Base-by-base conservation (phyloP, 306 rosid species). In the Rosa multiflora region DNA sequence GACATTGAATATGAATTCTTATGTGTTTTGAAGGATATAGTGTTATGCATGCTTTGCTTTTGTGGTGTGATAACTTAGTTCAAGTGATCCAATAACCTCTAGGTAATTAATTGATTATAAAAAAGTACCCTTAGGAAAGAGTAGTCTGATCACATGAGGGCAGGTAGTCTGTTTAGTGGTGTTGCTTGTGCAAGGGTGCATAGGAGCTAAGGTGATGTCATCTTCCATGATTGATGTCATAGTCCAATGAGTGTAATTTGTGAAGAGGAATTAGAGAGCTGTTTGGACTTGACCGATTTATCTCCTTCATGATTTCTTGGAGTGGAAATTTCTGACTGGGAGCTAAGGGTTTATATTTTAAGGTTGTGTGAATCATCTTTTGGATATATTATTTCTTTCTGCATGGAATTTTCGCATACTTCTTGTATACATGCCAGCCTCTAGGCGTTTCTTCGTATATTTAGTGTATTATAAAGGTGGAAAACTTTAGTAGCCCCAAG, bases 141-240 rank as follows among this genome's bases (percentile, higher is more conserved):
- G n/a, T 53, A 32, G 37, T 32, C 37, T 10, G 35, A 20, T 68
- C 40, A 67, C 10, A 68, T 7, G 46, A 37, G 46, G 62, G 47
- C 10, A 42, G 67, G 21, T 56, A 40, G 77, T 56, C 63, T 74
- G n/a, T 21, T 70, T 23, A 23, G 51, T 6, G 37, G 17, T 68
- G 73, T 21, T 69, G 49, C 72, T 40, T 39, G 29, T 67, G 49
- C 53, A 69, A 69, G 73, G 29, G 23, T 69, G 73, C 53, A 20
- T 4, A 43, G 37, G 52, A 42, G 73, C 12, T 20, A 6, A 5
- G 20, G 2, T 72, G 21, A 52, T 70, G 5, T 4, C 42, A 26
- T 71, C 13, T 70, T 46, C n/a, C 23, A 8, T 21, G 10, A 43
- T 70, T 44, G 39, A 23, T 37, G 59, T 14, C 20, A 47, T 48